A percentile compares a stretch with the other conserved stretches of the same genome.
These are phyloP conservation scores for Peribolospora kevripleyi DNA, from an alignment of 768 basidiomycete genomes.

Conservation along the genomic window DNA sequence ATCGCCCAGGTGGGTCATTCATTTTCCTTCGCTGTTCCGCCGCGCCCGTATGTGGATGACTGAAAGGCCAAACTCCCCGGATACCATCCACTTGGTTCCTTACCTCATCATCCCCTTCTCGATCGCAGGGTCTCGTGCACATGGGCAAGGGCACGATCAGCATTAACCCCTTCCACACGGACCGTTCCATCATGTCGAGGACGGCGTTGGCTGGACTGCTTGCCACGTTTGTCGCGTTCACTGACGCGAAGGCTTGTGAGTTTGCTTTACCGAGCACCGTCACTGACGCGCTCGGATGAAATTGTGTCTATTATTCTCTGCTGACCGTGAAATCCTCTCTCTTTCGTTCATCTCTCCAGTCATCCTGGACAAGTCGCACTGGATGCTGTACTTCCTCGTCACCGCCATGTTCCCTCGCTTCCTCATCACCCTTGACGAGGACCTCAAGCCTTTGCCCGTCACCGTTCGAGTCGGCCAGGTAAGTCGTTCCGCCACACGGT, in stretches of 20 bases:
- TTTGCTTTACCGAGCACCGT: constrained; percentile 9
- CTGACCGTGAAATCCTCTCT: constrained; percentile 1
- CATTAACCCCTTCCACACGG: constrained; percentile 86
- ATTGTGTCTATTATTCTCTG: neutral
- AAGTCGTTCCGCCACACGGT: constrained; percentile 10
- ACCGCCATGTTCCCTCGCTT: constrained; percentile 97
- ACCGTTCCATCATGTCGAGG: constrained; percentile 68
- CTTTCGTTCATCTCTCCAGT: constrained; percentile 27
- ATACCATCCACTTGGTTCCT: neutral
- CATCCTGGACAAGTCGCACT: constrained; percentile 81
- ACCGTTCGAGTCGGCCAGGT: constrained; percentile 87
- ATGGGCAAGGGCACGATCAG: constrained; percentile 99
- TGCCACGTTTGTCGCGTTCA: constrained; percentile 71
- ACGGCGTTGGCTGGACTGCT: constrained; percentile 73
- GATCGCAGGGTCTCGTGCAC: constrained; percentile 69
- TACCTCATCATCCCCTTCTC: neutral
- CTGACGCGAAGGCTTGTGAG: constrained; percentile 79
- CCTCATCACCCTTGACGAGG: constrained; percentile 86
- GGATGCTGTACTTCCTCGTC: constrained; percentile 93
- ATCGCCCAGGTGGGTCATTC: constrained; percentile 32
- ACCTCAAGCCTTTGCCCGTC: constrained; percentile 58
- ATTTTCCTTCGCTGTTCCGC: neutral
- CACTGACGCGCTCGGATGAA: neutral
- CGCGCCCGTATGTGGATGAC: neutral
- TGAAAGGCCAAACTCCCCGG: too few species aligned